These are phyloP conservation scores for Lumnitzera littorea DNA, from an alignment of 345 rosid genomes.

Conservation along the genomic window DNA sequence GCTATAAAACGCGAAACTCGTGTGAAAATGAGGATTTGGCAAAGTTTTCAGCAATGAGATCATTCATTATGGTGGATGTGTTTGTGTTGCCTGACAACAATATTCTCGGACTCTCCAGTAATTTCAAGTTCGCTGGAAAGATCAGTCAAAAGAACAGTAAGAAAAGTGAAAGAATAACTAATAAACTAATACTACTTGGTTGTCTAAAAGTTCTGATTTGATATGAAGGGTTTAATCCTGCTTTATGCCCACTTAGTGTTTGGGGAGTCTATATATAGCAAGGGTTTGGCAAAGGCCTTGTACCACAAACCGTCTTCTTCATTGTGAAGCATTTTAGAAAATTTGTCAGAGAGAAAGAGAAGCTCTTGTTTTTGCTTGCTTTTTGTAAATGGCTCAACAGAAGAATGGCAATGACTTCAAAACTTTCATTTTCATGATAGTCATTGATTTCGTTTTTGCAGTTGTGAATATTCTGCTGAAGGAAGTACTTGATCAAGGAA, in stretches of 20 bases:
- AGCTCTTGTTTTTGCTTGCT: constrained; percentile 1
- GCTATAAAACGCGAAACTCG: no score
- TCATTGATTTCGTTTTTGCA: constrained; percentile 47
- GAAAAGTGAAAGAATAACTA: constrained; percentile 21
- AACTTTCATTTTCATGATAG: constrained; percentile 45
- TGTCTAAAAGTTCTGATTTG: constrained; percentile 46
- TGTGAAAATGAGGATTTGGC: no score
- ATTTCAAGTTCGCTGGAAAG: constrained; percentile 1
- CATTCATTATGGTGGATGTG: no score
- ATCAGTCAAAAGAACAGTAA: constrained; percentile 23
- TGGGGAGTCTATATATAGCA: constrained; percentile 9
- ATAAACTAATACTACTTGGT: constrained; percentile 22
- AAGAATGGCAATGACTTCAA: constrained; percentile 30
- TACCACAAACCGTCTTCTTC: not conserved
- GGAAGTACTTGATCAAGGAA: constrained; percentile 52
- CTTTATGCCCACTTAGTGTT: constrained; percentile 41
- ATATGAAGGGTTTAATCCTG: constrained; percentile 47
- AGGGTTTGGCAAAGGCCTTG: constrained; percentile 4
- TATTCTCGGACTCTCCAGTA: no score
- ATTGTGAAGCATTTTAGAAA: not conserved
- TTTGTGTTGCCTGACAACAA: no score
- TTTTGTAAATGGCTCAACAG: constrained; percentile 14
- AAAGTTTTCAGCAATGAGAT: no score
- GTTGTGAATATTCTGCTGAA: constrained; percentile 53
- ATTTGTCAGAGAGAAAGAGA: not conserved